Evolutionary conservation across 768 basidiomycete species (phyloP).

Genomic region (Suillus decipiens): DNA sequence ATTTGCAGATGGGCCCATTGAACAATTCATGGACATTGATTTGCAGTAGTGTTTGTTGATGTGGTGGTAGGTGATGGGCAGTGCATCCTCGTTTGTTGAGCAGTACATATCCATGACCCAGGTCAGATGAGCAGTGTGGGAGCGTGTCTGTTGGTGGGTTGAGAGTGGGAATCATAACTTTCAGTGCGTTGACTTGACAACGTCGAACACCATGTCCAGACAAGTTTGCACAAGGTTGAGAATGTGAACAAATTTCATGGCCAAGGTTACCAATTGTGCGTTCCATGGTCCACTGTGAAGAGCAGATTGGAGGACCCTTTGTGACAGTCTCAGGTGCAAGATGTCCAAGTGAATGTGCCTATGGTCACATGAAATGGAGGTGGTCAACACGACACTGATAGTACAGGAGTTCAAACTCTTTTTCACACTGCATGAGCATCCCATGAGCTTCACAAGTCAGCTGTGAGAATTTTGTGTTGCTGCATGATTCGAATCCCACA

Average conservation of each 20-base stretch:
- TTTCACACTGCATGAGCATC: conserved; percentile 17
- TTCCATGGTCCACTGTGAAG: conserved; percentile 33
- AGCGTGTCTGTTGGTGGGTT: conserved; percentile 3
- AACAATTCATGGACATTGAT: background rate
- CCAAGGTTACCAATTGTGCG: conserved; percentile 28
- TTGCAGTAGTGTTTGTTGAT: background rate
- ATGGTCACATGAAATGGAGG: conserved; percentile 32
- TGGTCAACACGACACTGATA: conserved; percentile 21
- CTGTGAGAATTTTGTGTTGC: conserved; percentile 18
- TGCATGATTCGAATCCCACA: conserved; percentile 20
- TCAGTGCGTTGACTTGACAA: conserved; percentile 22
- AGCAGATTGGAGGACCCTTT: conserved; percentile 24
- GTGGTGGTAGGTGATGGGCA: background rate
- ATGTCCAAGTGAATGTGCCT: conserved; percentile 29
- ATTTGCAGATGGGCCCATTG: conserved; percentile 22
- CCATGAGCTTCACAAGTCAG: conserved; percentile 3
- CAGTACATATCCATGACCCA: conserved; percentile 18
- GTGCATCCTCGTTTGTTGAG: conserved; percentile 7
- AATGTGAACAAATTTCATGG: conserved; percentile 24
- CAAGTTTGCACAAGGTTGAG: conserved; percentile 29
- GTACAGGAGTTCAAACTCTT: conserved; percentile 34
- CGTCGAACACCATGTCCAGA: conserved; percentile 22
- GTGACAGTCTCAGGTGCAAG: conserved; percentile 20
- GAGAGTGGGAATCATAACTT: conserved; percentile 15
- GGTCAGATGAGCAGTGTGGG: background rate